These are phyloP conservation scores for Venustampulla echinocandica DNA, from an alignment of 495 filamentous ascomycete species.

Conservation along the genomic window DNA sequence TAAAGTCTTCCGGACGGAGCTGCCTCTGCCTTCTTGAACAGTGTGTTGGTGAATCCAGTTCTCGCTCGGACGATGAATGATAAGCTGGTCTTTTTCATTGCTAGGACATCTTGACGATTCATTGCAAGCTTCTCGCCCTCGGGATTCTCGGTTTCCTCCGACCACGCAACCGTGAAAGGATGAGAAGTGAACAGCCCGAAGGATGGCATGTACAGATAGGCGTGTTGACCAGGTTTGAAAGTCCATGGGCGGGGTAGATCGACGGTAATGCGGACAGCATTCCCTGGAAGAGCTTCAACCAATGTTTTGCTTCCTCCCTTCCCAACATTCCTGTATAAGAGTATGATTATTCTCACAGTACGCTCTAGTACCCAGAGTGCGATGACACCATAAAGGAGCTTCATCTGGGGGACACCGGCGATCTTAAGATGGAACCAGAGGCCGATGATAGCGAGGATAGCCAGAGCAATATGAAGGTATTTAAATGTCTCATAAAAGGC, in stretches of 20 bases:
- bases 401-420: conserved; percentile 49
- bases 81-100: conserved; percentile 53
- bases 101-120: conserved; percentile 47
- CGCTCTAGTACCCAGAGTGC: conserved; percentile 61
- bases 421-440: conserved; percentile 63
- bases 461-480: conserved; percentile 63
- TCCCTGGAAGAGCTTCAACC: conserved; percentile 56
- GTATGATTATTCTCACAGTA: conserved; percentile 39
- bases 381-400: conserved; percentile 52
- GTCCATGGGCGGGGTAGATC: conserved; percentile 67
- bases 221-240: conserved; percentile 68
- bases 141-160: conserved; percentile 41
- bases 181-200: conserved; percentile 63
- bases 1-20: conserved; percentile 49
- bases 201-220: conserved; percentile 72
- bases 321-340: conserved; percentile 64
- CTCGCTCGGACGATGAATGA: conserved; percentile 72
- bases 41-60: conserved; percentile 71
- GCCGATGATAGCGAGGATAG: conserved; percentile 53
- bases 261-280: conserved; percentile 61
- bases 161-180: conserved; percentile 61
- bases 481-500: conserved; percentile 90
- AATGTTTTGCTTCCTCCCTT: conserved; percentile 46
- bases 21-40: conserved; percentile 60
- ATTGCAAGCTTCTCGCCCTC: conserved; percentile 44